Evolutionary conservation across 2,329 filamentous ascomycete genomes (phyloP).

Genomic region (Rhinocladiella similis): DNA sequence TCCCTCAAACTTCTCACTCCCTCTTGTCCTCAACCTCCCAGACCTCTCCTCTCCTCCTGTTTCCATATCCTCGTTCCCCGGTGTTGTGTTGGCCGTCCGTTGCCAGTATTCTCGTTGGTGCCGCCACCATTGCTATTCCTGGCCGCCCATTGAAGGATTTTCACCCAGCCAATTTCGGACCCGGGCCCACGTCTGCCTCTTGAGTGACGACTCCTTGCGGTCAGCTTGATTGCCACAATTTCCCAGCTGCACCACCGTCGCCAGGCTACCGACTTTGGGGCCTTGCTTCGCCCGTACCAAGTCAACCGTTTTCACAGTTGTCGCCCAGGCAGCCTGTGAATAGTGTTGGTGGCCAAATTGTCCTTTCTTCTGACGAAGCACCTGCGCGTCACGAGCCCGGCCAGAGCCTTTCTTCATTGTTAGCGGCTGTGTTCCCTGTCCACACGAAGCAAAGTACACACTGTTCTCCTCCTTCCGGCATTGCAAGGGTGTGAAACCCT

Average conservation of each 20-base stretch:
- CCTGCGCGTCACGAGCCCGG: constrained; percentile 19
- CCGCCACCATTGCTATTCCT: constrained; percentile 25
- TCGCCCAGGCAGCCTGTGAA: constrained; percentile 20
- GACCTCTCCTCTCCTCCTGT: constrained; percentile 1
- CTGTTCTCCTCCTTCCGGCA: constrained; percentile 1
- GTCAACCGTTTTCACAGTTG: constrained; percentile 13
- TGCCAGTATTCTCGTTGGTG: constrained; percentile 16
- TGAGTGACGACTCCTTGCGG: constrained; percentile 27
- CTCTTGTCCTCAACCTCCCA: constrained; percentile 11
- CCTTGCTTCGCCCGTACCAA: constrained; percentile 22
- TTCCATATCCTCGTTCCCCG: constrained; percentile 6
- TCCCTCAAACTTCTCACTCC: background rate
- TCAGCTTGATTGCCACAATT: constrained; percentile 32
- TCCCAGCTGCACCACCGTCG: constrained; percentile 26
- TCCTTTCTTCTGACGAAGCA: constrained; percentile 7
- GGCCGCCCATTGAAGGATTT: constrained; percentile 18
- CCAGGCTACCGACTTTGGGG: constrained; percentile 26
- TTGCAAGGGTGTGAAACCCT: constrained; percentile 1
- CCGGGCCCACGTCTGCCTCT: constrained; percentile 24
- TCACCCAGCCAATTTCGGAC: constrained; percentile 28
- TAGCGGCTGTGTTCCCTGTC: constrained; percentile 23
- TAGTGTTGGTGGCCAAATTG: constrained; percentile 22
- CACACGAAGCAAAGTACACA: too few relatives aligned
- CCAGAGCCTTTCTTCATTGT: constrained; percentile 10
- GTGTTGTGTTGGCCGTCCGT: constrained; percentile 6